These are phyloP conservation scores for Phytopythium delawarense DNA, from an alignment of 352 stramenopile genomes.

Conservation along the genomic window DNA sequence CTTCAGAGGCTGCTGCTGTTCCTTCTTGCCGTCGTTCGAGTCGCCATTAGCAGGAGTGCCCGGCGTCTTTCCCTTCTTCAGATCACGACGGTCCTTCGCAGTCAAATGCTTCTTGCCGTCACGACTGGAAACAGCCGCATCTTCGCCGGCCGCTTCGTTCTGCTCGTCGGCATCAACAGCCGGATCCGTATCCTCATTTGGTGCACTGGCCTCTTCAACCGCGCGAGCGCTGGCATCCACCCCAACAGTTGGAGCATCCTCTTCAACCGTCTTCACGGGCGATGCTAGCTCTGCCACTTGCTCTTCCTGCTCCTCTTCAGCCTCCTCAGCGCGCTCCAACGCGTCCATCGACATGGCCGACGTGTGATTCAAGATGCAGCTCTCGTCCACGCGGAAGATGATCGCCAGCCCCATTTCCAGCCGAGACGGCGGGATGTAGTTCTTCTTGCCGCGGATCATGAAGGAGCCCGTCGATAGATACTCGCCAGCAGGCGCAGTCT, in stretches of 20 bases:
- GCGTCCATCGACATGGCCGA: slow-evolving; percentile 17
- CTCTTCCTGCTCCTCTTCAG: slow-evolving; percentile 8
- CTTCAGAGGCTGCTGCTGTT: slow-evolving; percentile 11
- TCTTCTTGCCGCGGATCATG: slow-evolving; percentile 96
- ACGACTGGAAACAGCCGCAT: slow-evolving; percentile 1
- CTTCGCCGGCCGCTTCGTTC: slow-evolving; percentile 4
- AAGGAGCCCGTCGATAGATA: slow-evolving; percentile 97
- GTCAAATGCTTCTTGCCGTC: slow-evolving; percentile 59
- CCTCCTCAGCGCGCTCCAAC: slow-evolving; percentile 10
- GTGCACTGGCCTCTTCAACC: background rate
- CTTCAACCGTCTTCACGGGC: slow-evolving; percentile 8
- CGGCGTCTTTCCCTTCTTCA: slow-evolving; percentile 63
- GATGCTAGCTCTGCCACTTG: background rate
- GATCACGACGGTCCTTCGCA: slow-evolving; percentile 70
- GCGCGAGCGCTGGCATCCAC: background rate
- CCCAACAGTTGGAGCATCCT: background rate
- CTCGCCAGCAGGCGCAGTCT: slow-evolving; percentile 95
- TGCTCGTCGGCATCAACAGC: slow-evolving; percentile 10
- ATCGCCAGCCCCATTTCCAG: slow-evolving; percentile 91
- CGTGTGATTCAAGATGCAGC: slow-evolving; percentile 59
- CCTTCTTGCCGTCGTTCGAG: slow-evolving; percentile 11
- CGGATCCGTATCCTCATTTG: background rate
- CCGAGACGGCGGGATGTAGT: slow-evolving; percentile 87
- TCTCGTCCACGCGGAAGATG: slow-evolving; percentile 90
- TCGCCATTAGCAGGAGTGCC: background rate